These are phyloP conservation scores for Botrytis deweyae DNA, from an alignment of 2,329 filamentous ascomycete species.

Conservation along the genomic window DNA sequence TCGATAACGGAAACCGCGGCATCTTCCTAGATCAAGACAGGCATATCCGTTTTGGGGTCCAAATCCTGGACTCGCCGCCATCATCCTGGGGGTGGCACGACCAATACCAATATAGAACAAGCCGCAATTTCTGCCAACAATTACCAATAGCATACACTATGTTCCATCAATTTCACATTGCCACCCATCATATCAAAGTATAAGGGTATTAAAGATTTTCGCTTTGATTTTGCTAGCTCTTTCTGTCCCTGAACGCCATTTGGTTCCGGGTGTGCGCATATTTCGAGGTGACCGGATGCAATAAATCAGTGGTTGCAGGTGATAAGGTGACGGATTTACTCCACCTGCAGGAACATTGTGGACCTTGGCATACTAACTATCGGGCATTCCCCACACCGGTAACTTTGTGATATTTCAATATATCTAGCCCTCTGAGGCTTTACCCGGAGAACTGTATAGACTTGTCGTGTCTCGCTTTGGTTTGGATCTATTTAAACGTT, in stretches of 20 bases:
- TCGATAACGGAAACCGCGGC: conserved; percentile 20
- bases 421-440: conserved; percentile 20
- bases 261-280: conserved; percentile 21
- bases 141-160: background rate
- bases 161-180: conserved; percentile 1
- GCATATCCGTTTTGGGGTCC: conserved; percentile 2
- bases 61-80: conserved; percentile 1
- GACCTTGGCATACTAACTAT: conserved; percentile 14
- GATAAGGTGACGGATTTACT: conserved; percentile 36
- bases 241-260: conserved; percentile 22
- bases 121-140: conserved; percentile 6
- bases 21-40: conserved; percentile 4
- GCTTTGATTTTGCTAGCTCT: conserved; percentile 22
- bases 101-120: conserved; percentile 10
- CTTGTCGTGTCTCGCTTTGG: conserved; percentile 24
- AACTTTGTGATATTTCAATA: conserved; percentile 20
- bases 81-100: conserved; percentile 13
- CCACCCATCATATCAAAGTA: conserved; percentile 6
- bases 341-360: conserved; percentile 37
- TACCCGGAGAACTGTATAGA: conserved; percentile 28
- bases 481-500: background rate
- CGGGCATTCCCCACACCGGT: conserved; percentile 32
- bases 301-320: conserved; percentile 35
- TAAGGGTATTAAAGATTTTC: background rate
- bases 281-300: conserved; percentile 31